Evolutionary conservation across 306 rosid species (phyloP).

Genomic region (Sicyos baderoa): DNA sequence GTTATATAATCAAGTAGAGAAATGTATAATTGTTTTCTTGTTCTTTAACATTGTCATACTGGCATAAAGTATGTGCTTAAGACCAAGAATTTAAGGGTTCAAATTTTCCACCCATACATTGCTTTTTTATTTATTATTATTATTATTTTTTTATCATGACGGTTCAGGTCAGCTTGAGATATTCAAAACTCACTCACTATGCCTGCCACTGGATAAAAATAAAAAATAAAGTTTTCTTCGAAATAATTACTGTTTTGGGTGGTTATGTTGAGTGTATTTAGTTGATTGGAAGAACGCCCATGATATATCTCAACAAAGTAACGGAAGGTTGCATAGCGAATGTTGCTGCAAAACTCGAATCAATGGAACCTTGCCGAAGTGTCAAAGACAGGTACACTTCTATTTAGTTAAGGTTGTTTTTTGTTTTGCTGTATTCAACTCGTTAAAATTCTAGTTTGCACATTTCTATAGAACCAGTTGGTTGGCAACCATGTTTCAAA

Average conservation of each 20-base stretch:
- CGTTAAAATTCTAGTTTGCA: background rate
- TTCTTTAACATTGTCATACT: background rate
- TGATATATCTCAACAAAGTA: constrained; percentile 87
- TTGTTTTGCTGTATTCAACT: background rate
- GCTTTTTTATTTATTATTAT: too few relatives aligned
- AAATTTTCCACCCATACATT: too few relatives aligned
- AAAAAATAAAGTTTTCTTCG: background rate
- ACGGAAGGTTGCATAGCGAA: constrained; percentile 70
- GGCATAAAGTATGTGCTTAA: too few relatives aligned
- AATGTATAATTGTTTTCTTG: background rate
- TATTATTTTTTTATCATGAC: too few relatives aligned
- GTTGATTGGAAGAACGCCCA: constrained; percentile 91
- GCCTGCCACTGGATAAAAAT: background rate
- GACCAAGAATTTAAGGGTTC: too few relatives aligned
- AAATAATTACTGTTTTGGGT: constrained; percentile 3
- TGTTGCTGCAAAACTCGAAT: constrained; percentile 94
- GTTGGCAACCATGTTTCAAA: background rate
- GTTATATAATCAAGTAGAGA: background rate
- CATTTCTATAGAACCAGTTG: background rate
- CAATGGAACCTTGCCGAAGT: constrained; percentile 93
- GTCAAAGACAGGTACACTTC: constrained; percentile 74
- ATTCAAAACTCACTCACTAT: too few relatives aligned
- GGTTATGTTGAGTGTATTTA: constrained; percentile 22
- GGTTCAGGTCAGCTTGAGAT: too few relatives aligned
- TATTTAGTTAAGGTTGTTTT: background rate